Base-by-base conservation (phyloP, 768 basidiomycete genomes). In the Mycena metata region DNA sequence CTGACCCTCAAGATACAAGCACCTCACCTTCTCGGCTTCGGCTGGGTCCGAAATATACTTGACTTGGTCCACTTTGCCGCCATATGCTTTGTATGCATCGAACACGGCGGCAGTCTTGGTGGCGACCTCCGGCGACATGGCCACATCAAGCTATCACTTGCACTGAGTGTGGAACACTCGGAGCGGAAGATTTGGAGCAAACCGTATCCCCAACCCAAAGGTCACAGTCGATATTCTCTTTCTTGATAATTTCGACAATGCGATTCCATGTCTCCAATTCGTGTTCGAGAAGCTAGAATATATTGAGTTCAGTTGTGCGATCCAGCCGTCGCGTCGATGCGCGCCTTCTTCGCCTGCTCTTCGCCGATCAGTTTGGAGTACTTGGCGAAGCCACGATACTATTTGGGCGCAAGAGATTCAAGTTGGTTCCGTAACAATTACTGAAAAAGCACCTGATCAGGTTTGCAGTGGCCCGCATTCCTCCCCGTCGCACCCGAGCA, bases 401-500 rank as follows among this genome's bases (percentile, higher is more conserved):
- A 30, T 30, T 30, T 30, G 30, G 30, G 24, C n/a, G 24, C 11
- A 50, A 12, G 17, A 33, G n/a, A 30, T 30, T 10, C 11, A 30
- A 3, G 19, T 33, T 8, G 17, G 19, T 13, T 19, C 5, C 2
- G 21, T 30, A n/a, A 4, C 17, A 21, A 5, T 41, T 5, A 15
- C 16, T 13, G 7, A 13, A 42, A 1, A 60, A 49, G 9, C 26
- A 69, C 71, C 61, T 85, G 76, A 36, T 84, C 79, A 15, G 86
- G 83, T 58, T 83, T 85, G 54, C 86, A 81, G 62, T 88, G 86
- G 0, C 86, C 86, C 23, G 85, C 86, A 59, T 88, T 87, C 65
- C 86, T 85, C 54, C 83, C 86, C 0, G 86, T 87, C 11, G 87
- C 87, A 0, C 86, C 86, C 3, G 84, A 85, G 72, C 87, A 88